Percentiles rank a stretch among this genome's conserved stretches.
phyloP scores from a whole-genome alignment of 2,329 filamentous ascomycete genomes.

The Cercospora brassicicola region DNA sequence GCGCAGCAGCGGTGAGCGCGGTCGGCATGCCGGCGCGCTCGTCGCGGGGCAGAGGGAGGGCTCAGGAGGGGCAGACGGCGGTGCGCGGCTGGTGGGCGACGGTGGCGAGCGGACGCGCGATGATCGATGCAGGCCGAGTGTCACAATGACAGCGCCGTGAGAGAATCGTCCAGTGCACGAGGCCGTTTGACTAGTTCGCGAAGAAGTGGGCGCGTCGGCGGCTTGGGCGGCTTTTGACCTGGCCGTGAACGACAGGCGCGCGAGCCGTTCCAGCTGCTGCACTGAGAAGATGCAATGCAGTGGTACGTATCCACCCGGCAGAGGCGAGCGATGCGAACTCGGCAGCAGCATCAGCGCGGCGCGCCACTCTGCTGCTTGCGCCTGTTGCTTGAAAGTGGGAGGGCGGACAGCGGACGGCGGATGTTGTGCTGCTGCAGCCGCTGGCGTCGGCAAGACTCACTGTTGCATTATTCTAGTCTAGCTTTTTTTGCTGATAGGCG shows the following conservation, averaged over 20 bases:
- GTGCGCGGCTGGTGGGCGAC: not conserved
- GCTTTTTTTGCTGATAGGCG: not conserved
- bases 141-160: conserved; percentile 1
- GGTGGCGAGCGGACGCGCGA: not conserved
- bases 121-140: conserved; percentile 2
- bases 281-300: not conserved
- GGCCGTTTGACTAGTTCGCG: not conserved
- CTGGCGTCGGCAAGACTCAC: not conserved
- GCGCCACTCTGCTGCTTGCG: not conserved
- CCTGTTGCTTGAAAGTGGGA: not conserved
- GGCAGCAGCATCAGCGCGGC: not conserved
- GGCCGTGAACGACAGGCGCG: not conserved
- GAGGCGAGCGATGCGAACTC: not conserved
- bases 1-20: not conserved
- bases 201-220: not conserved
- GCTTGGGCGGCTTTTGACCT: conserved; percentile 6
- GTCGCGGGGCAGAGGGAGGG: not conserved
- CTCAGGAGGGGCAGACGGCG: not conserved
- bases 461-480: conserved; percentile 1
- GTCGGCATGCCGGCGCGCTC: not conserved
- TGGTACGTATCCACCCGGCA: not conserved
- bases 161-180: not conserved
- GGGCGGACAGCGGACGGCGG: not conserved
- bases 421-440: not conserved
- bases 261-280: not conserved